Conservation (phyloP, 371 early-diverging fungal species). For the Mucor mucedo region DNA sequence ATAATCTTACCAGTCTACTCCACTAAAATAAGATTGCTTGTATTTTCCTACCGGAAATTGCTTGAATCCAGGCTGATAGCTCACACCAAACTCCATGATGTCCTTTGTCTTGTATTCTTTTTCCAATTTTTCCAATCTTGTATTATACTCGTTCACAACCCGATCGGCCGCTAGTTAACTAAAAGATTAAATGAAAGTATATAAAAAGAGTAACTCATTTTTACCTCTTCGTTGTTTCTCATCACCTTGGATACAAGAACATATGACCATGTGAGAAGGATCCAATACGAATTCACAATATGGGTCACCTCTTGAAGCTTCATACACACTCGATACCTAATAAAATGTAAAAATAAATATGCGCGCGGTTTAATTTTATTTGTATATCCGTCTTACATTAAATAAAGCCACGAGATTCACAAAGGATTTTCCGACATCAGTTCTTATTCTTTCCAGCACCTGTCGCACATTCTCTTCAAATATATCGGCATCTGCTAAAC, state of each 20-base stretch:
- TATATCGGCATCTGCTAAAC: conserved; percentile 51
- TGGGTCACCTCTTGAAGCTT: conserved; percentile 59
- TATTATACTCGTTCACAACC: conserved; percentile 61
- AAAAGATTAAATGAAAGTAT: too few relatives aligned
- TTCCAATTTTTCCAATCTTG: conserved; percentile 55
- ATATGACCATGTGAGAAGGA: conserved; percentile 53
- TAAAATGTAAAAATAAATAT: conserved; percentile 3
- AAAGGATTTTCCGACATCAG: conserved; percentile 55
- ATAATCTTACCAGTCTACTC: conserved; percentile 62
- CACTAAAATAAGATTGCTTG: conserved; percentile 63
- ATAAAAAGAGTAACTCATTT: neutral
- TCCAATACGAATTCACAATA: conserved; percentile 63
- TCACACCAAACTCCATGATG: conserved; percentile 56
- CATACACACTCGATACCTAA: conserved; percentile 60
- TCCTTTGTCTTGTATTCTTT: conserved; percentile 49
- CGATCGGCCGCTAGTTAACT: conserved; percentile 54
- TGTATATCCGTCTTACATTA: conserved; percentile 43
- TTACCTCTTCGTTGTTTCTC: conserved; percentile 55
- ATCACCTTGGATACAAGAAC: conserved; percentile 58
- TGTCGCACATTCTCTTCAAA: conserved; percentile 52
- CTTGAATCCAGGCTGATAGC: conserved; percentile 66
- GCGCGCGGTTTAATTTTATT: neutral
- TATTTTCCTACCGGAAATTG: conserved; percentile 58
- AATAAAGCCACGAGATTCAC: conserved; percentile 65
- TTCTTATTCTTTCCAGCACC: conserved; percentile 43